Conservation (phyloP, 371 early-diverging fungal genomes). For the Mucor sp. region DNA sequence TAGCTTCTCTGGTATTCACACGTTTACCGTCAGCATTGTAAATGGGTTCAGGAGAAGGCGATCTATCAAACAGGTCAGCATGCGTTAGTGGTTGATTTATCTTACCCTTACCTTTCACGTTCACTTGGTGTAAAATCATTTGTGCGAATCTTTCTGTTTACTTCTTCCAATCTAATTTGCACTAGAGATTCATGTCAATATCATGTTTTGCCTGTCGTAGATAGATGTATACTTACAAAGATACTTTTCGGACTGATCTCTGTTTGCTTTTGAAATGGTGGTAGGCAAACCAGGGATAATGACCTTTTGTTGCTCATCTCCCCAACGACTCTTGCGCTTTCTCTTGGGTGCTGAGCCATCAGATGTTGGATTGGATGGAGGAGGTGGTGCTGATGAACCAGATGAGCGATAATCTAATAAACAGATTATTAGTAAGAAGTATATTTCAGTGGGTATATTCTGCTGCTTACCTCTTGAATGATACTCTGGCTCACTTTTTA, state of each 20-base stretch:
- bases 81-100: background rate
- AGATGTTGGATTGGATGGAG: slow-evolving; percentile 6
- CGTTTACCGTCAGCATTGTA: slow-evolving; percentile 94
- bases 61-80: slow-evolving; percentile 51
- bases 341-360: slow-evolving; percentile 47
- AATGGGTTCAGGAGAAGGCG: slow-evolving; percentile 91
- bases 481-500: slow-evolving; percentile 1
- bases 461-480: slow-evolving; percentile 1
- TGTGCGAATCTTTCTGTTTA: slow-evolving; percentile 75
- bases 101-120: slow-evolving; percentile 54
- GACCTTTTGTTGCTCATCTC: slow-evolving; percentile 67
- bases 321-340: slow-evolving; percentile 87
- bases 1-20: slow-evolving; percentile 91
- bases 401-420: background rate
- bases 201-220: background rate
- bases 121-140: slow-evolving; percentile 85
- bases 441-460: background rate
- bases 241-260: slow-evolving; percentile 85
- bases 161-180: slow-evolving; percentile 89
- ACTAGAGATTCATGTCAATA: slow-evolving; percentile 37
- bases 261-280: slow-evolving; percentile 74
- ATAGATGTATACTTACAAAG: slow-evolving; percentile 53
- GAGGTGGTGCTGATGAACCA: background rate
- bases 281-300: slow-evolving; percentile 85
- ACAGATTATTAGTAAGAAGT: background rate